phyloP scores from a whole-genome alignment of 2,329 filamentous ascomycete genomes.

The Microcyclospora tardicrescens region DNA sequence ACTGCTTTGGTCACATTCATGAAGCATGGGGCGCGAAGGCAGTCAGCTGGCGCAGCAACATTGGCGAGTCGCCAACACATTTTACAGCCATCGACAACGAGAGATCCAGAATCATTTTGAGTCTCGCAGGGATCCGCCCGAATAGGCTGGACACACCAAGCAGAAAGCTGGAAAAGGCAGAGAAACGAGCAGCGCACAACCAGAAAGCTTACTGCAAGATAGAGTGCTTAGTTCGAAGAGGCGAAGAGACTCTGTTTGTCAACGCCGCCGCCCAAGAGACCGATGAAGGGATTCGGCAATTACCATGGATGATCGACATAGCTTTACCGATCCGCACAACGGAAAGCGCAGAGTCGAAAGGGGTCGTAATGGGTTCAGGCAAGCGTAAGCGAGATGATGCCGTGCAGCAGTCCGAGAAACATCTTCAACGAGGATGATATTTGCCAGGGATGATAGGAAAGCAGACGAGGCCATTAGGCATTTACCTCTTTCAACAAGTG shows the following conservation, averaged over 20 bases:
- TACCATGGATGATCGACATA: no score
- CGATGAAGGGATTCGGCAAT: no score
- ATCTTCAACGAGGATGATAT: no score
- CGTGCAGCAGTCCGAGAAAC: no score
- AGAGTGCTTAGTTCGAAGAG: conserved; percentile 16
- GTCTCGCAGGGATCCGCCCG: conserved; percentile 15
- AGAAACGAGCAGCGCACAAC: conserved; percentile 11
- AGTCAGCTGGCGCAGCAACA: conserved; percentile 37
- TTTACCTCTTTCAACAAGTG: no score
- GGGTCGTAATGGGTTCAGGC: no score
- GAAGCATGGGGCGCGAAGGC: conserved; percentile 45
- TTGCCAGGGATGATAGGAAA: no score
- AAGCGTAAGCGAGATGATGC: no score
- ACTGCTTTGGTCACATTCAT: conserved; percentile 49
- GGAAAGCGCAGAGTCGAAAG: no score
- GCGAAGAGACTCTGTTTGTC: conserved; percentile 44
- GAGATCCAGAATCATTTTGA: conserved; percentile 26
- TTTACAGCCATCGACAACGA: conserved; percentile 36
- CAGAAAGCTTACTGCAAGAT: conserved; percentile 16
- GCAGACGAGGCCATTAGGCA: no score
- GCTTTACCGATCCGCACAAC: no score
- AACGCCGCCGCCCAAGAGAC: conserved; percentile 47
- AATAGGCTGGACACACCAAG: conserved; percentile 11
- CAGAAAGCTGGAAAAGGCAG: conserved; percentile 7
- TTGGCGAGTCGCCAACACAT: conserved; percentile 19